Base-by-base conservation (phyloP, 2,329 filamentous ascomycete genomes). In the Colletotrichum gloeosporioides region DNA sequence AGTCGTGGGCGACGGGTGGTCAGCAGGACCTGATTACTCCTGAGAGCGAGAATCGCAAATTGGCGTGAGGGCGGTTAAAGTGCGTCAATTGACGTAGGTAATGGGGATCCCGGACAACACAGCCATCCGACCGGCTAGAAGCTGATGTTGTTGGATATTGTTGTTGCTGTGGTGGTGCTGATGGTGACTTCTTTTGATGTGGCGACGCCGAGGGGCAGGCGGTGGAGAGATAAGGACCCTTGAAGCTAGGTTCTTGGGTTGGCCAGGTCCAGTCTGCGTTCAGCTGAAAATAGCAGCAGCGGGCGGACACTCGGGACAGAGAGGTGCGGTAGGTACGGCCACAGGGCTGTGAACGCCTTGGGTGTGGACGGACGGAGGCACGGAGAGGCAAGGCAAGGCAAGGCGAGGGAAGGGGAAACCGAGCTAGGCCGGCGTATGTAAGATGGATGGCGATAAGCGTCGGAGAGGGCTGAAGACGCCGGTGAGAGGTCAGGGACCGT, bases 81-180 rank as follows among this genome's bases (percentile, higher is more conserved):
- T 70, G 71, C 66, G 75, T 77, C 72, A 75, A 75, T 75, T 75
- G 75, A 75, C 75, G 75, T 77, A 71, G 76, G 70, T 32, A 39
- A 69, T 72, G 76, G 75, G 69, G 62, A 73, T 66, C 67, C 75
- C 61, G 66, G 66, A 66, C 75, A 78, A 74, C 77, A 77, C 77
- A 77, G 75, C 77, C 77, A 78, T 78, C 72, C 75, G 75, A 72
- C 71, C 68, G 65, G 70, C 73, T 73, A 44, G 34, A 71, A 64
- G 22, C 65, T 61, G 69, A 44, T 73, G 69, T 57, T 72, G 49
- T 18, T n/a, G 65, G 0, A 29, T 68, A 25, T 31, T 59, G 44
- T 27, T 15, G 34, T 53, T 68, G 49, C 31, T n/a, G 44, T 36
- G 18, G 25, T 53, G 25, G 39, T 27, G 25, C 2, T 29, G 16